A percentile compares a stretch with the other conserved stretches of the same genome.
Conservation (phyloP, 2,329 filamentous ascomycete species). For the Reticulascus tulasneorum region DNA sequence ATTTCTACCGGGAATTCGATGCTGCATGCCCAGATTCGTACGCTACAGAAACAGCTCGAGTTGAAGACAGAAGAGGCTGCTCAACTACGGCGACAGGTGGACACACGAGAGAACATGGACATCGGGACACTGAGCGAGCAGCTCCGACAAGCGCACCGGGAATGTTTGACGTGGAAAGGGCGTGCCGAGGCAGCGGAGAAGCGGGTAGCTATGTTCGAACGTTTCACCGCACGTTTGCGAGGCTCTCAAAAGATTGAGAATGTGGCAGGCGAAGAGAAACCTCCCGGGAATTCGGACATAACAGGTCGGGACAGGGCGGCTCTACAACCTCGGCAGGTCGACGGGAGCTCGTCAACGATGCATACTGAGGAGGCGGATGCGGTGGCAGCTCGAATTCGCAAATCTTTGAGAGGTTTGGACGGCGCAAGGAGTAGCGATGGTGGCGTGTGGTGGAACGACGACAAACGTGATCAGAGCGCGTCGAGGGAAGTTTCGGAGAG, state of each 20-base stretch:
- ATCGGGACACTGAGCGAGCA: conserved; percentile 44
- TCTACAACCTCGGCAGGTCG: no score
- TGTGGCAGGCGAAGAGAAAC: no score
- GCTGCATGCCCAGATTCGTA: conserved; percentile 45
- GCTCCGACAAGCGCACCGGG: conserved; percentile 37
- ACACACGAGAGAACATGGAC: conserved; percentile 37
- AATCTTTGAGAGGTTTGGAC: conserved; percentile 4
- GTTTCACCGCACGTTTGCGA: conserved; percentile 31
- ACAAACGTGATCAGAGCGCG: not conserved
- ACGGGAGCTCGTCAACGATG: not conserved
- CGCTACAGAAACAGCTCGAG: conserved; percentile 44
- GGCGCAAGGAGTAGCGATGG: conserved; percentile 8
- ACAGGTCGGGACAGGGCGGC: not conserved
- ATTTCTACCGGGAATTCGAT: conserved; percentile 26
- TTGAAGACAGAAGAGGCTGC: conserved; percentile 40
- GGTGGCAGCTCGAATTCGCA: conserved; percentile 2
- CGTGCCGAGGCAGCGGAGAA: conserved; percentile 54
- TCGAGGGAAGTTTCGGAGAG: conserved; percentile 6
- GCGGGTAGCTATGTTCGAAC: conserved; percentile 44
- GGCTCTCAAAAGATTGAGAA: conserved; percentile 27
- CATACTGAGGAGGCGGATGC: conserved; percentile 5
- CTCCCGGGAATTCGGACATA: not conserved
- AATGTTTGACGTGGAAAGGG: conserved; percentile 47
- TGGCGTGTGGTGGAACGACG: conserved; percentile 12
- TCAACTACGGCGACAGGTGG: conserved; percentile 42